Evolutionary conservation across 129 eudicot genomes (phyloP).

Genomic region (Tagetes patula): DNA sequence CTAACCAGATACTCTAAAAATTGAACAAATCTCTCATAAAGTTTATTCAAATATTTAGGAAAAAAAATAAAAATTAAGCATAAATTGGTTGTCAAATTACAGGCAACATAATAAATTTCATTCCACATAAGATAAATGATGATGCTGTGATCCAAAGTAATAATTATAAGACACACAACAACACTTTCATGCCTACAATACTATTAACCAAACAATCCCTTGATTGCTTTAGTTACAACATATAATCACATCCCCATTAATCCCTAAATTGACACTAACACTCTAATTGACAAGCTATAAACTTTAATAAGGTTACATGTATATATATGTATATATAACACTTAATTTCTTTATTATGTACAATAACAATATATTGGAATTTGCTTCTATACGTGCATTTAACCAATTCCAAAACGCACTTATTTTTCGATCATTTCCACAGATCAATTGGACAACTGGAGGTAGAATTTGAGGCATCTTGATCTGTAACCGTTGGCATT

Average conservation of each 20-base stretch:
- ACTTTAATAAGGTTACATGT: conserved; percentile 33
- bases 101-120: conserved; percentile 38
- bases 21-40: background rate
- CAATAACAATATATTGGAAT: conserved; percentile 19
- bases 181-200: conserved; percentile 23
- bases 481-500: conserved; percentile 34
- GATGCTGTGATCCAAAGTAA: conserved; percentile 36
- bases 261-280: conserved; percentile 23
- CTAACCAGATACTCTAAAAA: background rate
- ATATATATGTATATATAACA: conserved; percentile 28
- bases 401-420: conserved; percentile 10
- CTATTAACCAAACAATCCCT: conserved; percentile 22
- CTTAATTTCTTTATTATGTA: conserved; percentile 35
- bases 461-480: conserved; percentile 59
- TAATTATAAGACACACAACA: conserved; percentile 22
- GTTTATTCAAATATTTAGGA: background rate
- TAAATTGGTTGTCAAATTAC: conserved; percentile 26
- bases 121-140: conserved; percentile 26
- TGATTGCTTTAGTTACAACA: conserved; percentile 32
- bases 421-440: conserved; percentile 55
- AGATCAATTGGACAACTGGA: conserved; percentile 70
- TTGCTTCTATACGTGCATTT: conserved; percentile 25
- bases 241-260: conserved; percentile 11
- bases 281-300: conserved; percentile 47
- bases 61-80: conserved; percentile 11